Conservation (phyloP, 768 basidiomycete species). For the Albatrellus ellisii region DNA sequence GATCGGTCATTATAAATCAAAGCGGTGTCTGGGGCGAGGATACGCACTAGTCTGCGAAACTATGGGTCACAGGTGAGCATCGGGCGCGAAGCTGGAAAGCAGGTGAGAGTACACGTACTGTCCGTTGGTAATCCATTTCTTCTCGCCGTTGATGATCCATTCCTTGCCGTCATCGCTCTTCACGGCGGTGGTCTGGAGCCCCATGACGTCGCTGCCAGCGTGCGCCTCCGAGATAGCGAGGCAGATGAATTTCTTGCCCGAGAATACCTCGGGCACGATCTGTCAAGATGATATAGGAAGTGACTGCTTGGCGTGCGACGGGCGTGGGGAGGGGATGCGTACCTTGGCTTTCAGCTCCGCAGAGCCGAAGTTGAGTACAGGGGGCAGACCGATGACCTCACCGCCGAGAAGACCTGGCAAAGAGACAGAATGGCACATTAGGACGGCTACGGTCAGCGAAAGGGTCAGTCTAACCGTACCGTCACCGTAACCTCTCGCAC, state of each 20-base stretch:
- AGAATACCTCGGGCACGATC: constrained; percentile 51
- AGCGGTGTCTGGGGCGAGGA: background rate
- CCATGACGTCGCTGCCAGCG: constrained; percentile 78
- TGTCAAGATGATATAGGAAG: background rate
- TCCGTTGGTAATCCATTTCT: constrained; percentile 80
- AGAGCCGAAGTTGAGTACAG: constrained; percentile 72
- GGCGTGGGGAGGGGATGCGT: background rate
- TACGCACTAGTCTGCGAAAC: constrained; percentile 27
- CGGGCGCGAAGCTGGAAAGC: background rate
- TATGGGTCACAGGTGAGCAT: constrained; percentile 7
- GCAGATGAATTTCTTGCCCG: constrained; percentile 74
- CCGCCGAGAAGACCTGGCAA: constrained; percentile 43
- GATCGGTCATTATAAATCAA: background rate
- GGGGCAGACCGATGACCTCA: constrained; percentile 74
- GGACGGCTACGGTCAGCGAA: too few relatives aligned
- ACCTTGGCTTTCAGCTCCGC: constrained; percentile 41
- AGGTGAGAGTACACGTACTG: constrained; percentile 30
- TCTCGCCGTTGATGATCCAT: constrained; percentile 79
- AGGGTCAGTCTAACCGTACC: constrained; percentile 31
- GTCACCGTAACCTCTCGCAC: constrained; percentile 70
- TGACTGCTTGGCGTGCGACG: background rate
- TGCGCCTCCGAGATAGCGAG: constrained; percentile 84
- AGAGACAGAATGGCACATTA: background rate
- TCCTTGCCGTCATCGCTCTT: constrained; percentile 74
- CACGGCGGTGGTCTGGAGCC: constrained; percentile 65